A percentile compares a stretch with the other conserved stretches of the same genome.
Conservation (phyloP, 169 alveolate species). For the Neospora caninum region DNA sequence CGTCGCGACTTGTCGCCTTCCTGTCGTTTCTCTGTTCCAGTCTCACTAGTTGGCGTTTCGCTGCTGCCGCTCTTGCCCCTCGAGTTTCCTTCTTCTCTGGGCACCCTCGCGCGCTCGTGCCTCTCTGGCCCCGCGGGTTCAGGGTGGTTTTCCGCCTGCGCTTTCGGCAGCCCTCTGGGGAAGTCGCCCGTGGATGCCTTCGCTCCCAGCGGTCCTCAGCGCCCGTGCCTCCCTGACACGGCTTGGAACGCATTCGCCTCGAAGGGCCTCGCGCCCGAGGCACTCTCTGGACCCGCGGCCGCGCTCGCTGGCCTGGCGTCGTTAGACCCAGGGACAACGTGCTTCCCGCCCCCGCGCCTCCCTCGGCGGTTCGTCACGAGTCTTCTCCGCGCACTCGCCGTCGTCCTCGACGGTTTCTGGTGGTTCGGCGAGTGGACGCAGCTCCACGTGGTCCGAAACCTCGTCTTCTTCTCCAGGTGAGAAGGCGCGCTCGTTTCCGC, state of each 20-base stretch:
- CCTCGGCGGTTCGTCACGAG: conserved; percentile 24
- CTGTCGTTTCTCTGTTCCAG: conserved; percentile 4
- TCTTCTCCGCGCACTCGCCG: conserved; percentile 23
- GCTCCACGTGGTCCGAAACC: conserved; percentile 20
- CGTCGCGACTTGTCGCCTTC: neutral
- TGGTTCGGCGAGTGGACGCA: conserved; percentile 57
- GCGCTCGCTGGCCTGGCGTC: neutral
- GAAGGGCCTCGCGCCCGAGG: neutral
- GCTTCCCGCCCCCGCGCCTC: conserved; percentile 49
- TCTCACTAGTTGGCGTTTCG: conserved; percentile 47
- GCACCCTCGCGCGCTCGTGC: neutral
- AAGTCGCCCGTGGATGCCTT: too few species aligned
- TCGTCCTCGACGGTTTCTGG: conserved; percentile 53
- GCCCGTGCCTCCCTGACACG: neutral
- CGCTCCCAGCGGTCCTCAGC: neutral
- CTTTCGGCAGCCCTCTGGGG: neutral
- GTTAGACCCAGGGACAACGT: neutral
- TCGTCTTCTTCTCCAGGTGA: conserved; percentile 48
- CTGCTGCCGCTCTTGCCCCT: conserved; percentile 31
- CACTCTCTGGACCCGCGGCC: too few species aligned
- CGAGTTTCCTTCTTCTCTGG: neutral
- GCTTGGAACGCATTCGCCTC: neutral
- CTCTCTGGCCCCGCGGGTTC: too few species aligned
- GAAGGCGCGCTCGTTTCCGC: neutral
- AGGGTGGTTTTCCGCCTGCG: neutral